These are phyloP conservation scores for Lasiodiplodia theobromae DNA, from an alignment of 2,329 filamentous ascomycete species.

Conservation along the genomic window DNA sequence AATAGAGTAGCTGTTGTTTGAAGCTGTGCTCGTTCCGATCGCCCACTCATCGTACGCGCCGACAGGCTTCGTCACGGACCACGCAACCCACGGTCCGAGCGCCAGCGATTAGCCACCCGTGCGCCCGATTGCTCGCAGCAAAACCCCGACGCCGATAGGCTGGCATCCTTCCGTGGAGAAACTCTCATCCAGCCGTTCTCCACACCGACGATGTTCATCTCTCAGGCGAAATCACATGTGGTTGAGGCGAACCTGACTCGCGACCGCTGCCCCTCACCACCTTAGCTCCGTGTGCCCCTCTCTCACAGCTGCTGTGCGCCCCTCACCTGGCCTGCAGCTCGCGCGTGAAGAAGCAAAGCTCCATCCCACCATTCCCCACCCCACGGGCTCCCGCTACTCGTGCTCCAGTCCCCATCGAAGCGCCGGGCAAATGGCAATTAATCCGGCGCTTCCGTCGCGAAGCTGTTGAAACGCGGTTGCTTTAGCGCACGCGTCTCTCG, in stretches of 20 bases:
- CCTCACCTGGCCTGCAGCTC: background rate
- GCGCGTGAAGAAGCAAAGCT: background rate
- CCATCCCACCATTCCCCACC: too few species aligned
- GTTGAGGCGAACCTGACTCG: background rate
- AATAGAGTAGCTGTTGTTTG: background rate
- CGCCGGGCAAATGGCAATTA: background rate
- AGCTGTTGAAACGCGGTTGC: background rate
- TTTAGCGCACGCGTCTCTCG: background rate
- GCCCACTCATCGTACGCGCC: background rate
- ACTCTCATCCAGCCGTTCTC: background rate
- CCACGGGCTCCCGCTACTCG: background rate
- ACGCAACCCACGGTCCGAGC: background rate
- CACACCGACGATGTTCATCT: constrained; percentile 23
- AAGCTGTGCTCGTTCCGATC: background rate
- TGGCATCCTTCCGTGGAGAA: constrained; percentile 13
- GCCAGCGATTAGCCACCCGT: background rate
- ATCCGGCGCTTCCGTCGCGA: background rate
- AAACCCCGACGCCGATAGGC: constrained; percentile 14
- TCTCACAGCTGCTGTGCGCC: background rate
- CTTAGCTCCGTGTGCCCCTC: background rate
- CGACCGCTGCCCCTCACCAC: background rate
- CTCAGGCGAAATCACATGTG: constrained; percentile 4
- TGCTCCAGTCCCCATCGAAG: background rate
- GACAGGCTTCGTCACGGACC: background rate
- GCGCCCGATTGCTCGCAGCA: constrained; percentile 6